Evolutionary conservation across 768 basidiomycete genomes (phyloP), one percentile per base, ranked within the genome.

Genomic region (Boletus reticuloceps): DNA sequence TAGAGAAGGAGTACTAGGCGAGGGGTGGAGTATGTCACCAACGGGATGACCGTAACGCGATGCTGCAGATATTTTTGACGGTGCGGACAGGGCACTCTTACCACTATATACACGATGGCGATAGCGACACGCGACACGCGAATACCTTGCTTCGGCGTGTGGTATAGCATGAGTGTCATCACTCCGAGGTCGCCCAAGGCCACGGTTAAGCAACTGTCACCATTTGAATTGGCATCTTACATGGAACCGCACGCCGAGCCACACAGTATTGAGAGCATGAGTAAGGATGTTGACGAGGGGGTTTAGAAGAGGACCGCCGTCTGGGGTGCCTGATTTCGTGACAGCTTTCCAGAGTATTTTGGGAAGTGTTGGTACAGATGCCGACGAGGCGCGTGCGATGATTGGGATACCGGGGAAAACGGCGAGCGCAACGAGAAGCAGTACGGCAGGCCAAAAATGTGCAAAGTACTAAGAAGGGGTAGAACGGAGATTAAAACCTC

Each of bases 1-100:
- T 78, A 77, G 29, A 36, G 49, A 1, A 78, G 78, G 11, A 77
- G 71, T 22, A 20, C 20, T 9, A 80, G 58, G 4, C 74, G 69
- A 5, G 75, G 73, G 8, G 68, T 62, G 50, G 75, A 74, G 14
- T 69, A 74, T 6, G 61, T 60, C 20, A 75, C 65, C 53, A 68
- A 55, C 10, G 70, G 59, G n/a, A 70, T 43, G 50, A 2, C 20
- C 13, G 42, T 32, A 5, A 19, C 19, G 41, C 19, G 64, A 59
- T 39, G 59, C 44, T 25, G 17, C 11, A 36, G 34, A 36, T 11
- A 36, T 36, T 6, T 12, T 37, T n/a, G 58, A 40, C 16, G 39
- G 36, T 9, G 29, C 27, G n/a, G 47, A 29, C 48, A 22, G 14
- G 38, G 54, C 14, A 43, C 53, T 11, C 45, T 60, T 62, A 12